These are phyloP conservation scores for Dionaea muscipula DNA, from an alignment of 179 eudicot species.

Conservation along the genomic window DNA sequence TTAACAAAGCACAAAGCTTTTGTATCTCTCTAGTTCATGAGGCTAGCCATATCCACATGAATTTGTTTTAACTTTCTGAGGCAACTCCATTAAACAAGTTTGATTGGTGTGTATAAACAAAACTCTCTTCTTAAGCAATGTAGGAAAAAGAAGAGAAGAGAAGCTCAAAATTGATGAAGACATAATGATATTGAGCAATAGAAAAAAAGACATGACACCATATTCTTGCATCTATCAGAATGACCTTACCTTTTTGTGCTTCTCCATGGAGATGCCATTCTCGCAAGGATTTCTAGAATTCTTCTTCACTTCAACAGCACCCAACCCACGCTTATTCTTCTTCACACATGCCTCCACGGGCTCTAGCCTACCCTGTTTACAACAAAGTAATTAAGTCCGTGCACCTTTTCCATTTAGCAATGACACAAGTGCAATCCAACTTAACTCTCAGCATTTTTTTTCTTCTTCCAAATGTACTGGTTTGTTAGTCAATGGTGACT, in stretches of 20 bases:
- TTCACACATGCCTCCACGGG: constrained; percentile 45
- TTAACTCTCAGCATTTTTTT: background rate
- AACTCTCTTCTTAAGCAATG: background rate
- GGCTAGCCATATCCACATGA: no score
- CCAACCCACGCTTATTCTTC: constrained; percentile 72
- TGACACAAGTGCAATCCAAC: background rate
- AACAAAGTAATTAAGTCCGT: constrained; percentile 6
- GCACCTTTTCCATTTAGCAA: background rate
- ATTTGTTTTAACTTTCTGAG: background rate
- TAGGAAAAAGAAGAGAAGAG: background rate
- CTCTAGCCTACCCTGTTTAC: constrained; percentile 65
- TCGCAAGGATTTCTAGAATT: constrained; percentile 18
- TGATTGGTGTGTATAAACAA: background rate
- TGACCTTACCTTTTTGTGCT: constrained; percentile 25
- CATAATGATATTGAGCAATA: no score
- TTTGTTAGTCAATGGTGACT: background rate
- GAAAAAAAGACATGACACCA: no score
- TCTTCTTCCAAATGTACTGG: background rate
- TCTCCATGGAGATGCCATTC: constrained; percentile 8
- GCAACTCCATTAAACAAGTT: background rate
- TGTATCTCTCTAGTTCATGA: no score
- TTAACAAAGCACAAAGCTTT: no score
- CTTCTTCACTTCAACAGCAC: constrained; percentile 46
- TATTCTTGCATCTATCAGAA: no score
- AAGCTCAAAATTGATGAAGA: no score